Conservation (phyloP, 805 yeast genomes). For the Torulaspora indica region DNA sequence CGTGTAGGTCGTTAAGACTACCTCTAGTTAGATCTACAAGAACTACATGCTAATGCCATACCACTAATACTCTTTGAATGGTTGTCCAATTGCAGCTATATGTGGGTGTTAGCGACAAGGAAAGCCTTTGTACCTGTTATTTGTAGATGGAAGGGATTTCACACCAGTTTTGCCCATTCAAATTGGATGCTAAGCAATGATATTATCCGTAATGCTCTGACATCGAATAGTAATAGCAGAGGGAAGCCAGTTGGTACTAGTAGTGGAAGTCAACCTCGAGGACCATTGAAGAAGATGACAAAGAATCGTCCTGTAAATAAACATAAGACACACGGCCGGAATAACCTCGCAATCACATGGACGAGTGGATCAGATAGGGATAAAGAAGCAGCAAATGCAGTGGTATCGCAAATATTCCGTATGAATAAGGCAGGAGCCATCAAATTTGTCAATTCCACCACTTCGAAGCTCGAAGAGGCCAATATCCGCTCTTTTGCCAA, state of each 20-base stretch:
- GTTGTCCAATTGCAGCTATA: background rate
- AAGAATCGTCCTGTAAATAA: constrained; percentile 2
- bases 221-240: constrained; percentile 12
- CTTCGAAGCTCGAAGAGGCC: constrained; percentile 19
- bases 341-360: constrained; percentile 24
- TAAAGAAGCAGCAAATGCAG: constrained; percentile 27
- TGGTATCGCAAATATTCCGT: constrained; percentile 20
- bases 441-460: constrained; percentile 21
- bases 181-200: constrained; percentile 18
- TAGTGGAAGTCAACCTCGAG: background rate
- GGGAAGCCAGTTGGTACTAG: constrained; percentile 2
- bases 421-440: constrained; percentile 27
- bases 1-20: no score
- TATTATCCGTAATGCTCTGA: constrained; percentile 17
- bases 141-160: constrained; percentile 4
- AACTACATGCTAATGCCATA: background rate
- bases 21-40: no score
- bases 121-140: background rate
- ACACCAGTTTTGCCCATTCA: background rate
- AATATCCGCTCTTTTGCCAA: constrained; percentile 26
- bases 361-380: constrained; percentile 32
- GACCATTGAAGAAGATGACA: background rate
- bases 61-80: background rate
- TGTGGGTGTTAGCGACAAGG: constrained; percentile 3
- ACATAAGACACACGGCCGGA: constrained; percentile 3